Conservation (phyloP, 2,329 filamentous ascomycete species). For the Verticillium klebahnii region DNA sequence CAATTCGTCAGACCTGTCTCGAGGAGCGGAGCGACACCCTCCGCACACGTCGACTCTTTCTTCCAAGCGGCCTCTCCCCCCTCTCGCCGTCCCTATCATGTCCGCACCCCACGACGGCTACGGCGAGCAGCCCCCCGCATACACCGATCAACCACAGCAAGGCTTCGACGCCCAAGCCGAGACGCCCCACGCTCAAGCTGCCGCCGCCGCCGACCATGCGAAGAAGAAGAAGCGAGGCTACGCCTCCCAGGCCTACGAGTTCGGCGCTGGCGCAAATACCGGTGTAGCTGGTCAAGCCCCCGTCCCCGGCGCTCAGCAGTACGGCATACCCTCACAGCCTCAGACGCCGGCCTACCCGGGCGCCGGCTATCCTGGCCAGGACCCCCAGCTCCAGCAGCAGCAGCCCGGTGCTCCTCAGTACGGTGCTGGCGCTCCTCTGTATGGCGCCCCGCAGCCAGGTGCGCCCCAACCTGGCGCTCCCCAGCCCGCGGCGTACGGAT, state of each 20-base stretch:
- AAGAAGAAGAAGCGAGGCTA: constrained; percentile 94
- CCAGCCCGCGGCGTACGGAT: constrained; percentile 48
- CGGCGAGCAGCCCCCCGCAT: constrained; percentile 42
- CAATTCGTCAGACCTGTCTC: not conserved
- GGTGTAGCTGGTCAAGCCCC: constrained; percentile 36
- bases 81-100: constrained; percentile 35
- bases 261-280: constrained; percentile 82
- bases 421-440: constrained; percentile 26
- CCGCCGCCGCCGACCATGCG: constrained; percentile 36
- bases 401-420: constrained; percentile 28
- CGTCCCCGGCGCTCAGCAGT: constrained; percentile 40
- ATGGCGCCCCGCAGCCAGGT: constrained; percentile 41
- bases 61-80: constrained; percentile 4
- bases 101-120: constrained; percentile 53
- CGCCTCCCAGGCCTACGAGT: constrained; percentile 91
- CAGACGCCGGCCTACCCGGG: constrained; percentile 36
- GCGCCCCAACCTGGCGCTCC: constrained; percentile 33
- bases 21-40: constrained; percentile 1
- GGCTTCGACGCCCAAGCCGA: constrained; percentile 32
- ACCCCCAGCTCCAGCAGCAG: constrained; percentile 20
- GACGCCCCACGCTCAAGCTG: constrained; percentile 22
- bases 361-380: constrained; percentile 49
- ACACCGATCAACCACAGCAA: constrained; percentile 30
- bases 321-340: constrained; percentile 39
- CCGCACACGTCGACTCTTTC: not conserved